Percentiles rank a stretch among this genome's conserved stretches.
These are phyloP conservation scores for Quillaja saponaria DNA, from an alignment of 306 rosid species.

Conservation along the genomic window DNA sequence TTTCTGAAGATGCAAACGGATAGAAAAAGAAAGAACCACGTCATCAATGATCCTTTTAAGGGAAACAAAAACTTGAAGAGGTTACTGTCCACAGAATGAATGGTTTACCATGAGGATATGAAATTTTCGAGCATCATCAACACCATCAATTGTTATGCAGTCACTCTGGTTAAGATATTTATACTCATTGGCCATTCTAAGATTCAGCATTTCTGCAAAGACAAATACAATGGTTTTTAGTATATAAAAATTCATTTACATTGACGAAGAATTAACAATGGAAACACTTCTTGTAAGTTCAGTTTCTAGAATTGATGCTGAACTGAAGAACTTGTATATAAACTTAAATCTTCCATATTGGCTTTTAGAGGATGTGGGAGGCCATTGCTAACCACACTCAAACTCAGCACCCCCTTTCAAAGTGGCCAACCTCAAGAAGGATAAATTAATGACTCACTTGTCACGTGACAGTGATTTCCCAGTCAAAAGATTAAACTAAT, in stretches of 20 bases:
- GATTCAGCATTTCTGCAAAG: conserved; percentile 71
- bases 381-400: conserved; percentile 12
- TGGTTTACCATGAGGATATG: conserved; percentile 60
- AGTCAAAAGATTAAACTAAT: conserved; percentile 17
- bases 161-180: conserved; percentile 88
- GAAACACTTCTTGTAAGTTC: conserved; percentile 9
- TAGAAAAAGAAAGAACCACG: conserved; percentile 18
- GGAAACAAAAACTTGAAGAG: conserved; percentile 27
- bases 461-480: conserved; percentile 14
- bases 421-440: background rate
- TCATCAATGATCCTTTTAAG: conserved; percentile 21
- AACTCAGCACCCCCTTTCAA: conserved; percentile 2
- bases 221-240: conserved; percentile 19
- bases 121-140: conserved; percentile 65
- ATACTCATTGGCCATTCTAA: conserved; percentile 70
- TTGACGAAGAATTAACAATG: conserved; percentile 20
- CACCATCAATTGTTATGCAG: conserved; percentile 70
- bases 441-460: conserved; percentile 11
- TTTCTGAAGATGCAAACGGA: conserved; percentile 48
- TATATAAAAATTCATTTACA: conserved; percentile 4
- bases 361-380: conserved; percentile 21
- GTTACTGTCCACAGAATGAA: conserved; percentile 28
- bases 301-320: conserved; percentile 7
- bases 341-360: background rate
- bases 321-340: conserved; percentile 16